These are phyloP conservation scores for Pneumocystis murina DNA, from an alignment of 1,139 yeast species.

Conservation along the genomic window DNA sequence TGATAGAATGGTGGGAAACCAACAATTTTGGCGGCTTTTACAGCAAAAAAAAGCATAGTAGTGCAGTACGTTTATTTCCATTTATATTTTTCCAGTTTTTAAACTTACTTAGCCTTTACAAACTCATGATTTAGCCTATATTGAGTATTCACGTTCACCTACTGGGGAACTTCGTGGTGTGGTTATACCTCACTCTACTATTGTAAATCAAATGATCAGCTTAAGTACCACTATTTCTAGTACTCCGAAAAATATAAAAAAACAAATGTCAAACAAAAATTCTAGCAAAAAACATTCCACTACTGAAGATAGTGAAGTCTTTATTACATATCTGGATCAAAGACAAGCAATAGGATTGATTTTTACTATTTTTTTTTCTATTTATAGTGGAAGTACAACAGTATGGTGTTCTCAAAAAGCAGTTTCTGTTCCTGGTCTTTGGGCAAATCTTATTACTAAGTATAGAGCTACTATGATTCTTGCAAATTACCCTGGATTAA, in stretches of 20 bases:
- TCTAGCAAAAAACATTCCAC: conserved; percentile 1
- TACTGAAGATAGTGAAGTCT: conserved; percentile 12
- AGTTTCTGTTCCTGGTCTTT: conserved; percentile 71
- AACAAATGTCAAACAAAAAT: conserved; percentile 3
- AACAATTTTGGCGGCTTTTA: conserved; percentile 69
- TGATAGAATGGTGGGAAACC: conserved; percentile 65
- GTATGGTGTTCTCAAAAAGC: conserved; percentile 67
- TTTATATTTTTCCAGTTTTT: neutral
- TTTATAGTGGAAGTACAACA: conserved; percentile 70
- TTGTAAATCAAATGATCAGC: conserved; percentile 75
- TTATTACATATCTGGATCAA: conserved; percentile 67
- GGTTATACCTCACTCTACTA: conserved; percentile 76
- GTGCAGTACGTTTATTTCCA: conserved; percentile 27
- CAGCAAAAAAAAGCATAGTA: conserved; percentile 42
- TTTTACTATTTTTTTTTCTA: conserved; percentile 62
- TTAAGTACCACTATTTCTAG: conserved; percentile 45
- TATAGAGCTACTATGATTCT: conserved; percentile 58
- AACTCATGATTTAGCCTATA: conserved; percentile 73
- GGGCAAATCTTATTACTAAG: conserved; percentile 63
- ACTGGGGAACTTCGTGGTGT: conserved; percentile 88
- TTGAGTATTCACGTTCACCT: conserved; percentile 82
- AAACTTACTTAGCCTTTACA: conserved; percentile 31
- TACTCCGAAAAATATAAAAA: conserved; percentile 25
- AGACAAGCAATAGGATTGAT: conserved; percentile 81
- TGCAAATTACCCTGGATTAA: conserved; percentile 80